A percentile compares a stretch with the other conserved stretches of the same genome.
Conservation (phyloP, 805 yeast genomes). For the Debaryomyces hansenii region DNA sequence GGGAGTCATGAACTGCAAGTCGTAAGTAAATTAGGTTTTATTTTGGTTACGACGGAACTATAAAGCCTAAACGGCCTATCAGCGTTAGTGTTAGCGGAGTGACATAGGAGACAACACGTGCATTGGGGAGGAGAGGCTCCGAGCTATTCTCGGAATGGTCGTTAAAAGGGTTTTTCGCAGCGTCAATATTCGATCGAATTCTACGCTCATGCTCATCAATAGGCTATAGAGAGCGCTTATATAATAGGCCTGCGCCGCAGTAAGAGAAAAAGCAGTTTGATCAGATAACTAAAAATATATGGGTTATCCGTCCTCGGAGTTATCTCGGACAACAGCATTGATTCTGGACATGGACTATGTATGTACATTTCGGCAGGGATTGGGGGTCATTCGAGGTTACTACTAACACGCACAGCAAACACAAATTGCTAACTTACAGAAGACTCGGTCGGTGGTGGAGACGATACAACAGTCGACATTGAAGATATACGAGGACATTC, state of each 20-base stretch:
- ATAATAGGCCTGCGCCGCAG: not conserved
- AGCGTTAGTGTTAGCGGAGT: no score
- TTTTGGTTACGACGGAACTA: no score
- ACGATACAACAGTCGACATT: constrained; percentile 27
- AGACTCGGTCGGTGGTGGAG: constrained; percentile 30
- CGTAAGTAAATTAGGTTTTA: no score
- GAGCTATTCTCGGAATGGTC: no score
- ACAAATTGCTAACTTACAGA: constrained; percentile 19
- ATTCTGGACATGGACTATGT: not conserved
- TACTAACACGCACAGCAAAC: constrained; percentile 1
- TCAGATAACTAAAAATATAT: not conserved
- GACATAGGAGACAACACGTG: no score
- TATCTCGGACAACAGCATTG: not conserved
- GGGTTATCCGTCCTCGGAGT: not conserved
- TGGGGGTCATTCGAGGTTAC: no score
- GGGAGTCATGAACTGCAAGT: not conserved
- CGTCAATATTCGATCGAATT: no score
- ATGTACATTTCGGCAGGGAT: not conserved
- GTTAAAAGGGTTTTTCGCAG: no score
- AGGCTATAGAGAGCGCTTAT: not conserved
- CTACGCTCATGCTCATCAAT: no score
- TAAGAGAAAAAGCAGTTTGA: not conserved
- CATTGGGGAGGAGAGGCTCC: no score
- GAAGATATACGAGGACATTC: constrained; percentile 26
- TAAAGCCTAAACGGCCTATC: not conserved